Base-by-base conservation (phyloP, 371 early-diverging fungal genomes). In the Nematocida parisii region DNA sequence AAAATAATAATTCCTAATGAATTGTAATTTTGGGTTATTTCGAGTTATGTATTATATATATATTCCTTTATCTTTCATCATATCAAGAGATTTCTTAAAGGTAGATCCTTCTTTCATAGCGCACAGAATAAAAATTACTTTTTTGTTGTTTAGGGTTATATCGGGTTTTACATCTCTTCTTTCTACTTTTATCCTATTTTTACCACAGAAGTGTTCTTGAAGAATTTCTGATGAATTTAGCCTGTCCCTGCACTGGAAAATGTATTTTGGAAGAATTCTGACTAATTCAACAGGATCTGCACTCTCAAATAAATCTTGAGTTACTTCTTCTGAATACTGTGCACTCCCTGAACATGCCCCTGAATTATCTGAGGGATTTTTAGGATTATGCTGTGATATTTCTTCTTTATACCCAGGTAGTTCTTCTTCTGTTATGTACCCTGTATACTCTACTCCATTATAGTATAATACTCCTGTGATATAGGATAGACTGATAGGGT, bases 381-480 rank as follows among this genome's bases (percentile, higher is more conserved):
- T n/a, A n/a, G n/a, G n/a, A n/a, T n/a, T n/a, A n/a, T n/a, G n/a
- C n/a, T n/a, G n/a, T n/a, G n/a, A n/a, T n/a, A n/a, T n/a, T n/a
- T n/a, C n/a, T n/a, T n/a, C n/a, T 13, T 33, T 18, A 39, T 33
- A 62, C 20, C 11, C 39, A 39, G 5, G n/a, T 5, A 67, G 22
- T 46, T 68, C 33, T 57, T 70, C 58, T 58, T 77, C 80, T 70
- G 56, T 77, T 18, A 77, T 11, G 70, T 77, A 77, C 22, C 80
- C 80, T 39, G 9, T 70, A 27, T 70, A 33, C 33, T 67, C 80
- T 60, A 20, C 20, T 22, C 71, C 71, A 22, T 60, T 40, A 42
- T 46, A 24, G 20, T 71, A 57, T 9, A 77, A 52, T 6, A 47
- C 52, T 13, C 68, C 33, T n/a, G 44, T 33, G 6, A 77, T 66